phyloP scores from a whole-genome alignment of 139 green algal genomes.

The Astrephomene gubernaculifera region DNA sequence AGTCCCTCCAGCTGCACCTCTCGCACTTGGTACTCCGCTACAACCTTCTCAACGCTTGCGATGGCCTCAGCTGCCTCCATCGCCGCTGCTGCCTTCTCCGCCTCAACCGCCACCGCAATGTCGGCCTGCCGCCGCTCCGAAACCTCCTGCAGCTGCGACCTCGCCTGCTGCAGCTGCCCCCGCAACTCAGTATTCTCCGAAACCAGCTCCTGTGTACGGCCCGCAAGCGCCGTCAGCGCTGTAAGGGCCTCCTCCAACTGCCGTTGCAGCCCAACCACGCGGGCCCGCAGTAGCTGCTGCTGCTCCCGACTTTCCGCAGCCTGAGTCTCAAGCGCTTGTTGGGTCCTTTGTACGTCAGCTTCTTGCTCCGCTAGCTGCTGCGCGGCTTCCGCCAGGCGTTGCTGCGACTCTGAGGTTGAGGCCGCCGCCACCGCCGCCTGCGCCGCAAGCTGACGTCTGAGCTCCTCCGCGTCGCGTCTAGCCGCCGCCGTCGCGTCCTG shows the following conservation, averaged over 20 bases:
- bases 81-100: background rate
- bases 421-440: no score
- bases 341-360: no score
- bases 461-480: background rate
- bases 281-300: background rate
- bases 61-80: background rate
- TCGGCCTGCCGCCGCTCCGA: background rate
- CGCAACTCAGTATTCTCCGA: conserved; percentile 11
- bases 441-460: background rate
- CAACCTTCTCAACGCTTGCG: background rate
- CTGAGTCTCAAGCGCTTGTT: no score
- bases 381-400: background rate
- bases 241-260: background rate
- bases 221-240: conserved; percentile 14
- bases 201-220: conserved; percentile 2
- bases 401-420: no score
- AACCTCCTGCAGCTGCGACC: background rate
- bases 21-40: background rate
- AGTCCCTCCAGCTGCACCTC: background rate
- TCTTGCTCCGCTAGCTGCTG: conserved; percentile 3
- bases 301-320: no score
- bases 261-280: conserved; percentile 1
- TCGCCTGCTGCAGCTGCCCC: background rate
- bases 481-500: background rate
- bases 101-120: background rate